A percentile compares a stretch with the other conserved stretches of the same genome.
Evolutionary conservation across 148 eudicot genomes (phyloP).

Genomic region (Amaranthus palmeri): DNA sequence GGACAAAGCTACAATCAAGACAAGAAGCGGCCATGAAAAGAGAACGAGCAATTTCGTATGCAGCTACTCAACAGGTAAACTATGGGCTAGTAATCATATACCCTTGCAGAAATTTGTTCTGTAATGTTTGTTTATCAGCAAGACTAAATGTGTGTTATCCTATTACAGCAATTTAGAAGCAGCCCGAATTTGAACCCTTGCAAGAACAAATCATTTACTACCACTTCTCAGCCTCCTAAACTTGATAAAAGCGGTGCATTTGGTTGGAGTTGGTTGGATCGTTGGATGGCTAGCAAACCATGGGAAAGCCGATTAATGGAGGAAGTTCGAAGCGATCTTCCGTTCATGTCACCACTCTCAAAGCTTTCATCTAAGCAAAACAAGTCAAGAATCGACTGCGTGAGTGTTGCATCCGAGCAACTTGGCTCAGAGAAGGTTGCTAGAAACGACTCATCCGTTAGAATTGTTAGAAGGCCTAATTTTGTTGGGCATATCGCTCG

Average conservation of each 20-base stretch:
- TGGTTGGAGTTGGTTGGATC: constrained; percentile 66
- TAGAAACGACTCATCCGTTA: constrained; percentile 34
- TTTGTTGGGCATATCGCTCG: constrained; percentile 26
- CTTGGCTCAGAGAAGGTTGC: constrained; percentile 24
- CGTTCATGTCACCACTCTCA: constrained; percentile 32
- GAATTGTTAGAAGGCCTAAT: constrained; percentile 38
- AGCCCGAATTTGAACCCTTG: constrained; percentile 34
- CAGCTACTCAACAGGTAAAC: constrained; percentile 53
- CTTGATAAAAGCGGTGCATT: constrained; percentile 32
- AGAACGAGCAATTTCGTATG: constrained; percentile 72
- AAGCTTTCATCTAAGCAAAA: constrained; percentile 22
- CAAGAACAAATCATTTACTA: constrained; percentile 25
- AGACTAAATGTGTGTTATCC: neutral
- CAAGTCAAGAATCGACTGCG: constrained; percentile 25
- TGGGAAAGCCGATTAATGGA: constrained; percentile 59
- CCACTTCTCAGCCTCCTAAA: constrained; percentile 23
- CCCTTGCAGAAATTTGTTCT: neutral
- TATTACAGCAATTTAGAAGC: constrained; percentile 46
- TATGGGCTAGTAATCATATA: neutral
- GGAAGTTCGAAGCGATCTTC: constrained; percentile 34
- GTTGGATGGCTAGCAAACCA: constrained; percentile 75
- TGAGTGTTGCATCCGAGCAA: constrained; percentile 29
- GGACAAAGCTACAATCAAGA: constrained; percentile 67
- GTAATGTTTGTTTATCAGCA: neutral
- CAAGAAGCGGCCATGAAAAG: constrained; percentile 74